Evolutionary conservation across 2,329 filamentous ascomycete genomes (phyloP).

Genomic region (Cryphonectria parasitica): DNA sequence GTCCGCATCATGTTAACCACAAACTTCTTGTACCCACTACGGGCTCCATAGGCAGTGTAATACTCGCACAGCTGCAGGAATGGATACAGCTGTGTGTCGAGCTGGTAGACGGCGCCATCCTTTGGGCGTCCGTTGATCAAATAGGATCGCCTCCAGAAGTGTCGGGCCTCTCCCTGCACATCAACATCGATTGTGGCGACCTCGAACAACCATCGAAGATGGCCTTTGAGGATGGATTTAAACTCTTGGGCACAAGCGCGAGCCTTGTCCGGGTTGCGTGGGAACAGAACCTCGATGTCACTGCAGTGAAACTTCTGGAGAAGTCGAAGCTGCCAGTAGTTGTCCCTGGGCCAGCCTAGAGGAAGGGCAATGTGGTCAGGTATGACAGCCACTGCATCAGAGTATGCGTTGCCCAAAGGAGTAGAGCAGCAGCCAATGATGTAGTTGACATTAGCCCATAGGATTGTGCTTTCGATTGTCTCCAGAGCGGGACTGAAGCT

Average conservation of each 20-base stretch:
- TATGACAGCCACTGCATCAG: constrained; percentile 21
- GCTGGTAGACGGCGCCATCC: constrained; percentile 31
- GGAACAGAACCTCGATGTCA: constrained; percentile 10
- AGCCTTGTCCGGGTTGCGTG: neutral
- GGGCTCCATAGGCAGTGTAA: constrained; percentile 12
- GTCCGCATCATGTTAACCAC: constrained; percentile 22
- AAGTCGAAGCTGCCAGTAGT: constrained; percentile 32
- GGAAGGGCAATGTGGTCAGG: constrained; percentile 33
- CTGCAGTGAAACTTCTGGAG: constrained; percentile 16
- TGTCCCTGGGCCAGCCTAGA: constrained; percentile 33
- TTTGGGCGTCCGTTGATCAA: constrained; percentile 32
- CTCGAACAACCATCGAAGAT: constrained; percentile 32
- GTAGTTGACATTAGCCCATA: constrained; percentile 32
- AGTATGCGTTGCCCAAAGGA: constrained; percentile 5
- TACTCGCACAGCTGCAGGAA: constrained; percentile 33
- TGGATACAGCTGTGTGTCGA: constrained; percentile 34
- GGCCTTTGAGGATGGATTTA: constrained; percentile 13
- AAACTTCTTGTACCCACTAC: neutral
- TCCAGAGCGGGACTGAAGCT: neutral
- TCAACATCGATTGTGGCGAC: constrained; percentile 18
- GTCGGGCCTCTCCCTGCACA: neutral
- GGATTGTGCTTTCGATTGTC: constrained; percentile 27
- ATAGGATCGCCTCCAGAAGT: constrained; percentile 33
- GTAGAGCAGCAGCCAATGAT: constrained; percentile 30
- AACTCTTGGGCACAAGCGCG: constrained; percentile 3